Evolutionary conservation across 1,139 yeast genomes (phyloP), one percentile per base, ranked within the genome.

Genomic region (Chernovozyma aurita): DNA sequence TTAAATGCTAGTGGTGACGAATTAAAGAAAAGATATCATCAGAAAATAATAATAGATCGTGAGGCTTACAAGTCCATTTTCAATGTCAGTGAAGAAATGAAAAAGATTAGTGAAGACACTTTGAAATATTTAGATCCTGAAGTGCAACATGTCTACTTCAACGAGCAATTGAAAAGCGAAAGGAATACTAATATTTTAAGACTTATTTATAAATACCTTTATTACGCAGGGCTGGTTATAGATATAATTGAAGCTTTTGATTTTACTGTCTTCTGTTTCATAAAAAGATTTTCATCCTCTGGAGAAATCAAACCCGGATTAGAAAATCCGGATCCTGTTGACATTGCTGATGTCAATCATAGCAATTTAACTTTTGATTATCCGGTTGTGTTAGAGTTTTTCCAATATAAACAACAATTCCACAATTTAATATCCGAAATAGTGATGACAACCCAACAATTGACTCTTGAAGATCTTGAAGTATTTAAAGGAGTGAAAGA

Each of bases 391-490:
- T 68, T 80, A 26, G 95, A 86, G 36, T 86, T 85, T 53, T 76
- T 82, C 52, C 84, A 82, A 43, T 65, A 75, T 33, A 88, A 87
- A 49, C 96, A 87, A 52, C 70, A 76, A 16, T 58, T 85, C 30
- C 92, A 87, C 55, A 81, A 84, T 45, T 59, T 73, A 4, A 65
- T 83, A 29, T 65, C 80, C 6, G 73, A 73, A 21, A 65, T 86
- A 13, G 68, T 85, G 20, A 73, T 84, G 71, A 76, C 82, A 20
- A 71, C 86, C 0, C 95, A 85, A 49, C 72, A 80, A 4, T 62
- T 85, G 15, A 82, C 95, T 0, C 63, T 84, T 13, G 76, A 73
- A 26, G 94, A 85, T 49, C 86, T 90, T 1, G 86, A 81, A 40
- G 82, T 80, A 2, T 84, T 84, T 57, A 67, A 70, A 37, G 75